Evolutionary conservation across 257 asterid genomes (phyloP).

Genomic region (Solanum tacnaense): DNA sequence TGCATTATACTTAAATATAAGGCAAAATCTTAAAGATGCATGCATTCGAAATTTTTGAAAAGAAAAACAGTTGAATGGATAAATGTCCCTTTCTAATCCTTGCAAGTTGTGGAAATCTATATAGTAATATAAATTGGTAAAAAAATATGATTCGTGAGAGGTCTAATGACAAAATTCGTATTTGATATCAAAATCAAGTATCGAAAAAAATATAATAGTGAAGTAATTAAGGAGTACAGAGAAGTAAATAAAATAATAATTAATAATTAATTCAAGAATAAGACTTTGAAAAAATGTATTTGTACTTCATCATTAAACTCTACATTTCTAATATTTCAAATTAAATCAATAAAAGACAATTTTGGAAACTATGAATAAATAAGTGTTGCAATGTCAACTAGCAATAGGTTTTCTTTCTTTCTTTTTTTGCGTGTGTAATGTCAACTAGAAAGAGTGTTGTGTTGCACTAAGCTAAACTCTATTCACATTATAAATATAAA

Average conservation of each 20-base stretch:
- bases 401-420: neutral
- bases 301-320: neutral
- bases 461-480: neutral
- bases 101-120: neutral
- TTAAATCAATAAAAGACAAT: too few relatives aligned
- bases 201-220: neutral
- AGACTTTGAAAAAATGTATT: neutral
- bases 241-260: too few relatives aligned
- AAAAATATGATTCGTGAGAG: neutral
- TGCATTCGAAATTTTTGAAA: neutral
- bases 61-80: neutral
- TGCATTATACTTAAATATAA: neutral
- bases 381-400: neutral
- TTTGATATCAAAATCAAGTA: neutral
- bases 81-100: neutral
- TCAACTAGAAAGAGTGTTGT: neutral
- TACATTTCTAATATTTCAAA: neutral
- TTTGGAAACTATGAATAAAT: neutral
- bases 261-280: neutral
- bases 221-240: neutral
- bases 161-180: neutral
- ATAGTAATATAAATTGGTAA: neutral
- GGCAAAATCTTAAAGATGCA: neutral
- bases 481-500: neutral
- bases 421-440: neutral